Evolutionary conservation across 805 yeast species (phyloP), one percentile per base, ranked within the genome.

Genomic region (Candida piceae): DNA sequence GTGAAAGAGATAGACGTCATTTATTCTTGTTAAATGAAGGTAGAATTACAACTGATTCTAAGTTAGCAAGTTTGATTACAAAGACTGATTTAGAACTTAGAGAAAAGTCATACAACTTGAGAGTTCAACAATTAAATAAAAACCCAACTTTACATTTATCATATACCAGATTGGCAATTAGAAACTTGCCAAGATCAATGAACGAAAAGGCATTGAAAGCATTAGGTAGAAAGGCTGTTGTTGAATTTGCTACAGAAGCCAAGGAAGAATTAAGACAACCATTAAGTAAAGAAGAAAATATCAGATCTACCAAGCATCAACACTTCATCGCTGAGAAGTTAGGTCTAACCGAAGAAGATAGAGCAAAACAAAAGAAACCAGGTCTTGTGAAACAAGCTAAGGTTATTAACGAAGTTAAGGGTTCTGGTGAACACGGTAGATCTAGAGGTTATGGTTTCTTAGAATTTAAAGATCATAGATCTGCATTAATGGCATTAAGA

Each of bases 361-460:
- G 67, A 42, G 79, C 78, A 50, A 78, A 70, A 44, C 74, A 77
- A 37, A 86, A 84, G 55, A 82, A 87, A 51, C 76, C 74, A 31
- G 98, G 98, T 65, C 86, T 93, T 27, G 95, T 93, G 4, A 81
- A 76, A 60, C 97, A 93, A 63, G 84, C 97, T 18, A 93, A 93
- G 66, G 81, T 93, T 46, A 84, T 93, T 44, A 84, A 77, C 71
- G 98, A 93, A 64, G 84, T 86, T 30, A 90, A 89, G 58, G 95
- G 88, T 7, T 69, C 90, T 7, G 94, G 95, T 16, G 82, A 81
- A 18, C 63, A 71, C 20, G 98, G 98, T 39, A 75, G 98, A 62
- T 80, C 93, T 55, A 81, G 97, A 69, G 98, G 98, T 42, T 93
- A 90, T 54, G 98, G 98, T 45, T 90, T 93, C 70, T 63, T 93